A percentile compares a stretch with the other conserved stretches of the same genome.
Conservation (phyloP, 2,329 filamentous ascomycete species). For the Parafenestella ontariensis region DNA sequence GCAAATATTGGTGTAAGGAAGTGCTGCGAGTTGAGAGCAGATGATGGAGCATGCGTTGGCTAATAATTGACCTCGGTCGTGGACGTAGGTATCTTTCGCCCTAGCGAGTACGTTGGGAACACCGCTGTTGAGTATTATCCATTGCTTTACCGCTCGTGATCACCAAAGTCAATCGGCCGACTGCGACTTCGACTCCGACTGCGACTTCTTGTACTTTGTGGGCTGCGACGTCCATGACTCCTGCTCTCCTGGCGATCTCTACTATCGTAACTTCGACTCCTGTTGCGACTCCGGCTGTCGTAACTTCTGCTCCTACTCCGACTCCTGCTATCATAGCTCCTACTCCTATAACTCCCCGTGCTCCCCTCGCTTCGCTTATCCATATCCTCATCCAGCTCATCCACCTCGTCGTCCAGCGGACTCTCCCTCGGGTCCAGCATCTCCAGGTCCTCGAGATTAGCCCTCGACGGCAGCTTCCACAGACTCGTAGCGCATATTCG, state of each 20-base stretch:
- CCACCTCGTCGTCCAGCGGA: constrained; percentile 77
- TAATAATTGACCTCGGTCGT: background rate
- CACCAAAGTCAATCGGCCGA: background rate
- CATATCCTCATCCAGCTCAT: constrained; percentile 56
- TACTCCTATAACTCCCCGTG: constrained; percentile 19
- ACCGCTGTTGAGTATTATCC: no score
- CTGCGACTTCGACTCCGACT: background rate
- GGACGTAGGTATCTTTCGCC: background rate
- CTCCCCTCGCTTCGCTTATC: constrained; percentile 20
- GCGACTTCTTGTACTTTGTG: constrained; percentile 2
- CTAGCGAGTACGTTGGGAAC: no score
- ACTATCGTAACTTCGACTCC: constrained; percentile 1
- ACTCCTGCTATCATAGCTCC: constrained; percentile 15
- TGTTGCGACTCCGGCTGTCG: constrained; percentile 9
- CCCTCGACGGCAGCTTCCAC: constrained; percentile 86
- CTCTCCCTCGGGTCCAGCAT: constrained; percentile 85
- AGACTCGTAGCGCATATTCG: constrained; percentile 89
- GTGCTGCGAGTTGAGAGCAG: no score
- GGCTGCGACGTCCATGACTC: background rate
- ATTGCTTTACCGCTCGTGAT: background rate
- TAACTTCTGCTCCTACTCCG: constrained; percentile 19
- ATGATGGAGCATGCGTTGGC: background rate
- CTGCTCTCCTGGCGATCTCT: background rate
- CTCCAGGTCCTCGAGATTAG: constrained; percentile 87
- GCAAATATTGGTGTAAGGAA: no score